Base-by-base conservation (phyloP, 345 rosid species). In the Corchorus olitorius region DNA sequence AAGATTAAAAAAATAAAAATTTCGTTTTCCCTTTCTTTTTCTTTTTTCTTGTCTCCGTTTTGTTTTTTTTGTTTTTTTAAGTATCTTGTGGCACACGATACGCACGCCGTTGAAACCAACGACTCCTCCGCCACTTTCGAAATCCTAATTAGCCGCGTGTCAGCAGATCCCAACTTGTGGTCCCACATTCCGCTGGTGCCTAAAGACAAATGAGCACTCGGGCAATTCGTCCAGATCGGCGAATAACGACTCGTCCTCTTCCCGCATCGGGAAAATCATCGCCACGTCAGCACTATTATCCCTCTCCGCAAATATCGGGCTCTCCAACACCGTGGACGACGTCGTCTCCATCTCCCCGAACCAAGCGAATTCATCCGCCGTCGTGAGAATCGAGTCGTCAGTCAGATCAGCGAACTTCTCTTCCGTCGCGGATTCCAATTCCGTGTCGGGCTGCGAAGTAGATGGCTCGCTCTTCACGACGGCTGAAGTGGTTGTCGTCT, bases 181-280 rank as follows among this genome's bases (percentile, higher is more conserved):
- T 58, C 89, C 94, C 64, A 84, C 84, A 70, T 86, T 92, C 75
- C 87, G 87, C 75, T 85, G 94, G 76, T 86, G 96, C 77, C 93
- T 78, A 71, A 96, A 90, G 67, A 94, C 98, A 77, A 87, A 61
- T 56, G 97, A 88, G 60, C 91, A 97, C 89, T 97, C 99, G 81
- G 99, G 99, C 82, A 97, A 82, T 90, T 96, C 99, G 4, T 87
- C 99, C 12, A 97, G 98, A 84, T 94, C 99, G 60, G 98, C 98
- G 81, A 92, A 94, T 80, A 97, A 74, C 43, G 92, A 92, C 87
- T 97, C 99, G 72, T 97, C 99, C 81, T 94, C 96, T 58, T 89
- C 93, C 39, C 91, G 71, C 85, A 89, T 81, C 39, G 92, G 91
- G 52, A 91, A 88, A 75, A 84, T 86, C 88, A 92, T 72, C 10